Conservation (phyloP, 2,329 filamentous ascomycete species). For the Penicillium sp. region DNA sequence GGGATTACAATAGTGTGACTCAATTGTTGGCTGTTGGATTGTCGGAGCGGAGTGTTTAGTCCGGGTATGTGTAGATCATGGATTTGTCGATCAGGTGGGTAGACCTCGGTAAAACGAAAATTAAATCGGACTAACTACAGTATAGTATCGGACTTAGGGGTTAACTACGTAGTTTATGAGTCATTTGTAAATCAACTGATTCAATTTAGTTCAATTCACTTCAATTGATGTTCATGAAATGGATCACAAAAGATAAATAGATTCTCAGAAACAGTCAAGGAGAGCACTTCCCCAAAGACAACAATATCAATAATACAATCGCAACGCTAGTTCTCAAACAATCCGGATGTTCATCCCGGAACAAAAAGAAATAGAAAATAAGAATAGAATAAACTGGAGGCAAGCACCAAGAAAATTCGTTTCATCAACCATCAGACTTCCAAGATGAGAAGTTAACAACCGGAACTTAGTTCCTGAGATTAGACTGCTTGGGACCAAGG, state of each 20-base stretch:
- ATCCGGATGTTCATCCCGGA: background rate
- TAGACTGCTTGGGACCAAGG: slow-evolving; percentile 34
- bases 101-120: slow-evolving; percentile 16
- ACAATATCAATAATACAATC: slow-evolving; percentile 16
- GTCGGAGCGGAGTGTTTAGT: background rate
- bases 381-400: slow-evolving; percentile 1
- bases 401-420: slow-evolving; percentile 11
- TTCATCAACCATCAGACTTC: background rate
- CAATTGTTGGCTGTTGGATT: background rate
- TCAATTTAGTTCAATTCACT: background rate
- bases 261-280: background rate
- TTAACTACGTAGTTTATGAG: background rate
- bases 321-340: slow-evolving; percentile 18
- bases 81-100: slow-evolving; percentile 3
- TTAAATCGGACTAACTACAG: background rate
- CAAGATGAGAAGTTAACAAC: background rate
- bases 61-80: slow-evolving; percentile 5
- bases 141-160: background rate
- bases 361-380: background rate
- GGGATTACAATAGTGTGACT: background rate
- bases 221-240: background rate
- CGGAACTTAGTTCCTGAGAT: background rate
- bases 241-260: background rate
- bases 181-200: slow-evolving; percentile 1
- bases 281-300: slow-evolving; percentile 2